Evolutionary conservation across 495 filamentous ascomycete genomes (phyloP), one percentile per base, ranked within the genome.

Genomic region (Aspergillus haitiensis): DNA sequence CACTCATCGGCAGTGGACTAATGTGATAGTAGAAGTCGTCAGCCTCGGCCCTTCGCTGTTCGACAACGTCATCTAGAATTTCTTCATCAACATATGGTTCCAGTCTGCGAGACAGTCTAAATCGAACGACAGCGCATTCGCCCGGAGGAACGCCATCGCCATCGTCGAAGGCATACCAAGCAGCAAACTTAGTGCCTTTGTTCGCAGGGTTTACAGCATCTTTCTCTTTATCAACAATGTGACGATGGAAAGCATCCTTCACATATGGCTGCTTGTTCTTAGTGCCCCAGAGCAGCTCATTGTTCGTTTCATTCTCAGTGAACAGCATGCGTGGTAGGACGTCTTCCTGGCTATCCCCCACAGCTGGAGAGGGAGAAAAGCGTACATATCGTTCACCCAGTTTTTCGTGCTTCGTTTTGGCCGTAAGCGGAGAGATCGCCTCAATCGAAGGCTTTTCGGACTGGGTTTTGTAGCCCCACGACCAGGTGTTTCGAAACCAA

Each of bases 401-500:
- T 49, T 85, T 85, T 59, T 81, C 73, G 70, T 98, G 93, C 37
- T 81, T 87, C 15, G 90, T 86, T 63, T 89, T 86, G 39, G 85
- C 87, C 40, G 86, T 75, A 5, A 88, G 84, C 21, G 88, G 83
- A 5, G 77, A 77, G 39, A 86, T 72, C 61, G 84, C 77, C 13
- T 81, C 79, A 58, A 97, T 88, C 7, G 77, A 82, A 0, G 93
- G 93, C 75, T 92, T 96, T 58, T 86, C 87, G 13, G 86, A 78
- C 27, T 77, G 71, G 11, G 84, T 70, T 64, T 95, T 88, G 42
- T 87, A 81, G 21, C 90, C 92, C 93, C 93, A 98, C 15, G 87
- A 79, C 93, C 93, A 98, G 9, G 93, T 97, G 69, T 98, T 98
- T 34, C 93, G 83, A 77, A 97, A 98, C 92, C 93, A 97, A 16